phyloP scores from a whole-genome alignment of 768 basidiomycete species.

The Psilocybe subaeruginosa region DNA sequence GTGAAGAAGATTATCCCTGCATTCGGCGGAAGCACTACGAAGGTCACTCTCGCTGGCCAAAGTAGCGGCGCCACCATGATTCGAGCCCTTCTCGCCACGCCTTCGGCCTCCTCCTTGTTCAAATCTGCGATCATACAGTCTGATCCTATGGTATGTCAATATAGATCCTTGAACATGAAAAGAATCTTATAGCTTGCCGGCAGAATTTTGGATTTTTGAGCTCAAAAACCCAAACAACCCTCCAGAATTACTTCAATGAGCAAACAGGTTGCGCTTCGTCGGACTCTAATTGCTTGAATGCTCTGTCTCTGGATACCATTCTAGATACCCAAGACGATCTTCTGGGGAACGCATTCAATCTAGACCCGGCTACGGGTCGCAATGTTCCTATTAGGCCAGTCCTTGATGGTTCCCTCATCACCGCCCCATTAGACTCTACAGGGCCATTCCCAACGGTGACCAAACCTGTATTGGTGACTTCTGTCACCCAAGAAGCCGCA shows the following conservation, averaged over 20 bases:
- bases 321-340: slow-evolving; percentile 55
- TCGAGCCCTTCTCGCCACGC: slow-evolving; percentile 72
- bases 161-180: background rate
- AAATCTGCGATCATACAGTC: slow-evolving; percentile 81
- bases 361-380: slow-evolving; percentile 57
- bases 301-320: slow-evolving; percentile 52
- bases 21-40: slow-evolving; percentile 67
- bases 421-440: slow-evolving; percentile 63
- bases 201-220: slow-evolving; percentile 78
- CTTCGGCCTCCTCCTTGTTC: slow-evolving; percentile 75
- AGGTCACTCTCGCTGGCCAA: slow-evolving; percentile 82
- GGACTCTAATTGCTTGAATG: slow-evolving; percentile 52
- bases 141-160: slow-evolving; percentile 73
- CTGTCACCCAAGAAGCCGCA: slow-evolving; percentile 73
- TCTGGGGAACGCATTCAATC: slow-evolving; percentile 37
- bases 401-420: slow-evolving; percentile 69
- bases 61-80: slow-evolving; percentile 82
- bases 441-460: slow-evolving; percentile 58
- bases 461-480: slow-evolving; percentile 75
- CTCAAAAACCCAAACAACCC: slow-evolving; percentile 49
- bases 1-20: slow-evolving; percentile 56
- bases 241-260: slow-evolving; percentile 56
- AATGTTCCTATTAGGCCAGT: slow-evolving; percentile 69
- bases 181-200: slow-evolving; percentile 6
- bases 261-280: slow-evolving; percentile 48